A percentile compares a stretch with the other conserved stretches of the same genome.
Evolutionary conservation across 768 basidiomycete genomes (phyloP).

Genomic region (Gyrodon lividus): DNA sequence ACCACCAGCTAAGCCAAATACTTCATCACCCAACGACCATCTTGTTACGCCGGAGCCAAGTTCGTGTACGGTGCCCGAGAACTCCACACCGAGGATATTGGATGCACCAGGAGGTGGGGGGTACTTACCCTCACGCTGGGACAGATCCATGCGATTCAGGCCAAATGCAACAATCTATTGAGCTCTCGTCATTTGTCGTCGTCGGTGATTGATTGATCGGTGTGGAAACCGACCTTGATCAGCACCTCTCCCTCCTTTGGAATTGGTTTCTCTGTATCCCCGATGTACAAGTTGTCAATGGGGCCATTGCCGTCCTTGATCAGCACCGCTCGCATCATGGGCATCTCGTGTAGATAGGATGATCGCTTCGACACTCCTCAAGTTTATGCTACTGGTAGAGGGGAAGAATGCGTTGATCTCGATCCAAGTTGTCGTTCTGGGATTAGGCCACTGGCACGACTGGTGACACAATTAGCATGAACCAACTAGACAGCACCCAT

Average conservation of each 20-base stretch:
- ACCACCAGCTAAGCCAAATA: conserved; percentile 76
- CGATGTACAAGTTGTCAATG: conserved; percentile 75
- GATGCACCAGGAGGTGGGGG: conserved; percentile 76
- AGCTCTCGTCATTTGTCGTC: not conserved
- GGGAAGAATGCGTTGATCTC: too few relatives aligned
- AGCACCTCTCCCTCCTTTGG: conserved; percentile 61
- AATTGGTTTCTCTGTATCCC: conserved; percentile 63
- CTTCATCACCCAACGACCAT: conserved; percentile 68
- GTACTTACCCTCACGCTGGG: conserved; percentile 71
- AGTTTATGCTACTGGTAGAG: too few relatives aligned
- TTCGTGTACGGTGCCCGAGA: conserved; percentile 63
- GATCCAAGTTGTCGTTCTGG: too few relatives aligned
- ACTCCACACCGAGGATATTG: conserved; percentile 83
- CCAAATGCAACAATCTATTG: conserved; percentile 76
- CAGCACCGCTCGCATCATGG: conserved; percentile 72
- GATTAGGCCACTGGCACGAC: too few relatives aligned
- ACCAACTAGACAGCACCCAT: too few relatives aligned
- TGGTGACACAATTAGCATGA: too few relatives aligned
- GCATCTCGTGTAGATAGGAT: conserved; percentile 6
- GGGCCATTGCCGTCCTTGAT: conserved; percentile 77
- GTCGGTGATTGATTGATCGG: not conserved
- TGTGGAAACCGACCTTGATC: conserved; percentile 59
- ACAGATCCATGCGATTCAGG: conserved; percentile 85
- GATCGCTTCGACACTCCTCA: not conserved
- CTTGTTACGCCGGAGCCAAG: conserved; percentile 49